Conservation (phyloP, 257 asterid species). For the Primulina tabacum region DNA sequence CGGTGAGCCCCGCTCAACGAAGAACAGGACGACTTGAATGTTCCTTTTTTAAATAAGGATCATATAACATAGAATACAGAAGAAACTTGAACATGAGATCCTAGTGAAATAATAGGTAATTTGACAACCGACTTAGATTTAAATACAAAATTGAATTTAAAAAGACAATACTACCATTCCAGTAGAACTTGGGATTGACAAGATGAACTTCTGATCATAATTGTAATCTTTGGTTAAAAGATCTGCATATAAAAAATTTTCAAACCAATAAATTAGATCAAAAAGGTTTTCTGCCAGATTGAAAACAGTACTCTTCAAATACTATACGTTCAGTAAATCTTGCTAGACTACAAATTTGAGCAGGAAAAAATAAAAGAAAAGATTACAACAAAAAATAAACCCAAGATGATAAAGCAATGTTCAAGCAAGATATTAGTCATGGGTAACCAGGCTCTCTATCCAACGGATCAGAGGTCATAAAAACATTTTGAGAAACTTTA, state of each 20-base stretch:
- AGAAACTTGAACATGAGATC: slow-evolving; percentile 5
- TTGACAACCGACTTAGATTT: background rate
- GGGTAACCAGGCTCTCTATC: background rate
- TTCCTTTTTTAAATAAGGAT: background rate
- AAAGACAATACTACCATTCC: slow-evolving; percentile 55
- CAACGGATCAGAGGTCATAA: too few relatives aligned
- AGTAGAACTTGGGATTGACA: slow-evolving; percentile 64
- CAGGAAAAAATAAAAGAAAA: background rate
- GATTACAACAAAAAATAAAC: background rate
- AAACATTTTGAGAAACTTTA: background rate
- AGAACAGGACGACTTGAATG: background rate
- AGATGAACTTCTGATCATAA: slow-evolving; percentile 78
- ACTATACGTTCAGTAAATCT: background rate
- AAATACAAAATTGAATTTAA: background rate
- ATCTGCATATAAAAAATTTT: slow-evolving; percentile 41
- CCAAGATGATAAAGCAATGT: background rate
- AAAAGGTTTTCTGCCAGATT: background rate
- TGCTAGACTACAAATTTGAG: background rate
- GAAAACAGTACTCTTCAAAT: slow-evolving; percentile 1
- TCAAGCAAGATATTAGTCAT: background rate
- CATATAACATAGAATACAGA: background rate
- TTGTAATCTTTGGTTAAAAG: slow-evolving; percentile 80
- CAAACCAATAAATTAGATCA: background rate
- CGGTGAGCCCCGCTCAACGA: background rate
- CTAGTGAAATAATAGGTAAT: slow-evolving; percentile 5